Evolutionary conservation across 352 stramenopile species (phyloP), one percentile per base, ranked within the genome.

Genomic region (Phytophthora sp.): DNA sequence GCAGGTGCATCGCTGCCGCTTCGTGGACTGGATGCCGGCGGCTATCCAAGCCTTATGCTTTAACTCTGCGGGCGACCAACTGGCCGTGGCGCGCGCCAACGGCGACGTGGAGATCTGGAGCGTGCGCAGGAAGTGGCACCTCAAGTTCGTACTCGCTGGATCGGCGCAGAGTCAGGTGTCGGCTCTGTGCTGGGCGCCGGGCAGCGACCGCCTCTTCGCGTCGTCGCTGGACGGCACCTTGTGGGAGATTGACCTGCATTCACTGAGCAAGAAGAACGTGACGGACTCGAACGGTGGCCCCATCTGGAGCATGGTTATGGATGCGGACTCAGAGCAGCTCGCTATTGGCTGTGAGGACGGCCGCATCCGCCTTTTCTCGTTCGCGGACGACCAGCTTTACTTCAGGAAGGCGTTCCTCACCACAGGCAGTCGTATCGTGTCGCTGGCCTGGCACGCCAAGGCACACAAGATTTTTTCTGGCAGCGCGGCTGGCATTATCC

Each of bases 341-440:
- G 92, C 90, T 2, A 77, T 97, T 7, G 92, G 90, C 45, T 97
- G 91, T 50, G 92, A 98, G 55, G 91, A 98, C 59, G 92, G 92
- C 33, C 81, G 87, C 66, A 86, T 97, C n/a, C 88, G 89, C 15
- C 63, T 98, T 23, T 98, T 97, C 56, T 86, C 83, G 31, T 90
- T 91, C 52, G 46, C 74, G 23, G 66, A 91, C 51, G 75, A 88
- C 27, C 74, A 93, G 52, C 27, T 97, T 9, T 86, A 91, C 67
- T 97, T 97, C 62, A 67, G 74, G 53, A 95, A 94, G 66, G 82
- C 79, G 13, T 92, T 98, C 29, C 74, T 94, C 15, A 83, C 84
- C 18, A 94, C 86, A 3, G 76, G 76, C 20, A 72, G 71, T 11
- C 88, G 92, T 31, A 64, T 97, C 20, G 83, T 98, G 29, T 94